Evolutionary conservation across 176 grass and related monocot species (phyloP).

Genomic region (Oryza punctata): DNA sequence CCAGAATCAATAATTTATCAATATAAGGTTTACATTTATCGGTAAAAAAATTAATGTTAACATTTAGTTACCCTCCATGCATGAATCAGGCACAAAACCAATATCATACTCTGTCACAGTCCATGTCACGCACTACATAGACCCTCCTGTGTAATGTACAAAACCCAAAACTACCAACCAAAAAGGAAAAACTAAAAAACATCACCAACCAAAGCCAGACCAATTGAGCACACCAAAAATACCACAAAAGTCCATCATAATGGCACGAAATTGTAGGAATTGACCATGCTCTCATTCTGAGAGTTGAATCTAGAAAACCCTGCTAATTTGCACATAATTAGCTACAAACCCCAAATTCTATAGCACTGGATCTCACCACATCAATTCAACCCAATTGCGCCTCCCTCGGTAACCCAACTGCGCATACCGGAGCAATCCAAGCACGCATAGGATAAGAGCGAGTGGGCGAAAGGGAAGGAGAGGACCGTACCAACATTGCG

Average conservation of each 20-base stretch:
- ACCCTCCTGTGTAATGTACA: background rate
- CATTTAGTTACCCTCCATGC: background rate
- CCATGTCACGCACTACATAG: background rate
- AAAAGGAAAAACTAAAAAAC: no score
- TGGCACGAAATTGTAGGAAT: background rate
- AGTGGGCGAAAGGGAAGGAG: background rate
- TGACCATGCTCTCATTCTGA: background rate
- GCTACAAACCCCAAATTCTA: background rate
- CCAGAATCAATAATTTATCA: background rate
- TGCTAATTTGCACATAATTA: background rate
- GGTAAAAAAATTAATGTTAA: background rate
- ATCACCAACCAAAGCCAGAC: background rate
- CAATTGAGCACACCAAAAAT: background rate
- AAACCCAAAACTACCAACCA: background rate
- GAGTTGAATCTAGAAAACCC: background rate
- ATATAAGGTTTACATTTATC: background rate
- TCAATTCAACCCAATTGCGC: background rate
- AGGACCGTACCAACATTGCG: slow-evolving; percentile 45
- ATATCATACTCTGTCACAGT: background rate
- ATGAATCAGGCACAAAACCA: background rate
- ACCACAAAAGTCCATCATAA: background rate
- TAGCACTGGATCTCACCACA: background rate
- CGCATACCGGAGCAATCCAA: background rate
- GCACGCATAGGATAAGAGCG: background rate
- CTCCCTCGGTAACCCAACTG: background rate